Percentiles rank a stretch among this genome's conserved stretches.
Evolutionary conservation across 257 asterid genomes (phyloP).

Genomic region (Oldenlandia corymbosa): DNA sequence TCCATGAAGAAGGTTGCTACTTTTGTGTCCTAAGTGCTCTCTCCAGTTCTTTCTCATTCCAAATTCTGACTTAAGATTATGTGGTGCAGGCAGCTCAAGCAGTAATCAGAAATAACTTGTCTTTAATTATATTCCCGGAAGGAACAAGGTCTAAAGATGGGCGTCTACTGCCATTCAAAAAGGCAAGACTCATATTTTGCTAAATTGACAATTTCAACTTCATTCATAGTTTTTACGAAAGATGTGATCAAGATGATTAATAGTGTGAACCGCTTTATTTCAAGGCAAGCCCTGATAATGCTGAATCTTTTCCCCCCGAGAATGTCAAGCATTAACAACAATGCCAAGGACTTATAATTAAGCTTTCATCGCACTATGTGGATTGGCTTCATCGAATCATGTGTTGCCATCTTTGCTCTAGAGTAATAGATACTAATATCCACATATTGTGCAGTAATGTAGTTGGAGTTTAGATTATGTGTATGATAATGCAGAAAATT

Average conservation of each 20-base stretch:
- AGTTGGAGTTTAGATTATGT: too few species aligned
- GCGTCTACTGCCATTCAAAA: slow-evolving; percentile 38
- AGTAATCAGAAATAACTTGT: slow-evolving; percentile 28
- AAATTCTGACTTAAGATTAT: not conserved
- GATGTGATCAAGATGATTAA: not conserved
- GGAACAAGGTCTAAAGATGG: slow-evolving; percentile 48
- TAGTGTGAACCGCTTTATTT: too few species aligned
- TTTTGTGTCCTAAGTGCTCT: not conserved
- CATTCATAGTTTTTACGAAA: not conserved
- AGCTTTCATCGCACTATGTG: too few species aligned
- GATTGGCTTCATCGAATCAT: too few species aligned
- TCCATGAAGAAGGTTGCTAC: slow-evolving; percentile 33
- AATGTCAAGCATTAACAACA: too few species aligned
- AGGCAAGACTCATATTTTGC: slow-evolving; percentile 20
- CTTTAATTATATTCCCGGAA: slow-evolving; percentile 46
- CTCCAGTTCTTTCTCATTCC: not conserved
- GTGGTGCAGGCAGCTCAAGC: slow-evolving; percentile 33
- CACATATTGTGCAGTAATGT: not conserved
- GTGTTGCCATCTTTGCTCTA: too few species aligned
- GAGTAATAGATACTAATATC: too few species aligned
- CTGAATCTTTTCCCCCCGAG: too few species aligned
- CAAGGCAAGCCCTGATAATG: too few species aligned
- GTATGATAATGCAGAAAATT: too few species aligned
- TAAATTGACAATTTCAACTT: not conserved
- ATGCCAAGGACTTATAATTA: too few species aligned